Evolutionary conservation across 345 rosid species (phyloP).

Genomic region (Syzygium oleosum): DNA sequence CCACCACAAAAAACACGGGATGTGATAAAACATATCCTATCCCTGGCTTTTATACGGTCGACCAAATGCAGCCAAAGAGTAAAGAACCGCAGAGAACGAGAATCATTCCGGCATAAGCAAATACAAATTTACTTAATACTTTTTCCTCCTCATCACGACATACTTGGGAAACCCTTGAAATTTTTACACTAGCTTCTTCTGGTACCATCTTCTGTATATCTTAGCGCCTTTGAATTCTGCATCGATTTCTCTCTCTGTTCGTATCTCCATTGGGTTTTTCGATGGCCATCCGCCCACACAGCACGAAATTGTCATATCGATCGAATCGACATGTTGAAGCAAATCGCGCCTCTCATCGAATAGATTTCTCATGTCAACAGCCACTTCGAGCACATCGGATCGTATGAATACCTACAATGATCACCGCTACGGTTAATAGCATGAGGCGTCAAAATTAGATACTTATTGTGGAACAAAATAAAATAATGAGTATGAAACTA

Average conservation of each 20-base stretch:
- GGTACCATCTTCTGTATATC: constrained; percentile 69
- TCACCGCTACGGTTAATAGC: neutral
- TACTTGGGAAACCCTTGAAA: neutral
- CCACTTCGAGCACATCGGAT: constrained; percentile 83
- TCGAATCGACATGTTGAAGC: constrained; percentile 38
- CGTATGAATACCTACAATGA: constrained; percentile 60
- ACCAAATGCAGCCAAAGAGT: too few species aligned
- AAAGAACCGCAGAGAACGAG: too few species aligned
- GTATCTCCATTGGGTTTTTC: constrained; percentile 68
- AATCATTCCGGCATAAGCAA: too few species aligned
- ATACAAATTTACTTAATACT: too few species aligned
- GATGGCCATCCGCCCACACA: constrained; percentile 59
- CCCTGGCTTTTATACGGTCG: too few species aligned
- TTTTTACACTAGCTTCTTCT: neutral
- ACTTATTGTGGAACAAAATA: neutral
- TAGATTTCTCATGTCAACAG: constrained; percentile 49
- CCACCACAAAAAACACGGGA: too few species aligned
- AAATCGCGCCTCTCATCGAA: constrained; percentile 38
- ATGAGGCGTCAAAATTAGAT: neutral
- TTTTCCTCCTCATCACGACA: too few species aligned
- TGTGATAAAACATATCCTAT: too few species aligned
- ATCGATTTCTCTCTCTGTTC: constrained; percentile 88
- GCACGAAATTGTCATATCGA: constrained; percentile 17
- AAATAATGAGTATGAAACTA: neutral
- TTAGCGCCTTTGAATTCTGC: constrained; percentile 71